These are phyloP conservation scores for Penicillium salamii DNA, from an alignment of 495 filamentous ascomycete species.

Conservation along the genomic window DNA sequence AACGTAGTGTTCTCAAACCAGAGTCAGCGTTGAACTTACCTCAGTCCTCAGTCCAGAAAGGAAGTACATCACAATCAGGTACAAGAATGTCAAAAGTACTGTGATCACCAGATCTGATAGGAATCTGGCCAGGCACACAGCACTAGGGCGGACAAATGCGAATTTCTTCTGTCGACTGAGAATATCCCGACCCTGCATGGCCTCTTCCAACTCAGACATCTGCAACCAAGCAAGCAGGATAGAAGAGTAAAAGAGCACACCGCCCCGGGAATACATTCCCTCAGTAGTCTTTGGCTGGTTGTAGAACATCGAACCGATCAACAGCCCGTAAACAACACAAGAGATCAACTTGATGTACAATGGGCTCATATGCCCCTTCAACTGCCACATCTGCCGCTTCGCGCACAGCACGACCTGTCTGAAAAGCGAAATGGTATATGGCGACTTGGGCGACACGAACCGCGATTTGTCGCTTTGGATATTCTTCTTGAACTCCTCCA, in stretches of 20 bases:
- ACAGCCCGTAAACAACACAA: slow-evolving; percentile 29
- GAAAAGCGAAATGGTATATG: slow-evolving; percentile 60
- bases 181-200: slow-evolving; percentile 69
- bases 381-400: slow-evolving; percentile 56
- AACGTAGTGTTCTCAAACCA: too few relatives aligned
- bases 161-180: slow-evolving; percentile 74
- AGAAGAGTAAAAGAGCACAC: slow-evolving; percentile 66
- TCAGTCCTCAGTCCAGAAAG: slow-evolving; percentile 49
- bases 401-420: slow-evolving; percentile 63
- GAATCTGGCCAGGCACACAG: slow-evolving; percentile 70
- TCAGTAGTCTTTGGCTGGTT: slow-evolving; percentile 43
- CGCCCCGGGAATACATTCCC: slow-evolving; percentile 42
- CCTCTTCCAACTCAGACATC: slow-evolving; percentile 67
- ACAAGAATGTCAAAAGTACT: slow-evolving; percentile 60
- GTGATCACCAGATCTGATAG: slow-evolving; percentile 67
- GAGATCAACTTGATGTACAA: slow-evolving; percentile 36
- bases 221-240: slow-evolving; percentile 80
- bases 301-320: slow-evolving; percentile 39
- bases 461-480: slow-evolving; percentile 37
- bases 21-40: slow-evolving; percentile 8
- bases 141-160: slow-evolving; percentile 74
- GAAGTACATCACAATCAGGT: slow-evolving; percentile 72
- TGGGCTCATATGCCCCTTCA: slow-evolving; percentile 30
- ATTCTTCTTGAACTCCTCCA: slow-evolving; percentile 43
- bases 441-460: slow-evolving; percentile 38